Base-by-base conservation (phyloP, 2,329 filamentous ascomycete genomes). In the Cyanodermella asteris region DNA sequence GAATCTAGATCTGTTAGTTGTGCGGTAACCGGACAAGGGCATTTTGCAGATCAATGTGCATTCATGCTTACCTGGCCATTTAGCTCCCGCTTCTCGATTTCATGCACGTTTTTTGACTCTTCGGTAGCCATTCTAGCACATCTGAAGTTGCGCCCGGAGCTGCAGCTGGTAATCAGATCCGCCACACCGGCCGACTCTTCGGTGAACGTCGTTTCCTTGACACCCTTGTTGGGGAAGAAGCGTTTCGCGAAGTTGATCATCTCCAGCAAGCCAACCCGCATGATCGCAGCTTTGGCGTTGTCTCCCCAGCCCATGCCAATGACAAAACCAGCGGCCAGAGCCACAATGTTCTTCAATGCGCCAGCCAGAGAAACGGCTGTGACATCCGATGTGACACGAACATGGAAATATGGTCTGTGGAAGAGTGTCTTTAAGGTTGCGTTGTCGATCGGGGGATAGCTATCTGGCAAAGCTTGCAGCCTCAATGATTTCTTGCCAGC, bases 231-330 rank as follows among this genome's bases (percentile, higher is more conserved):
- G 11, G 69, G 67, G 46, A 94, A 97, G 58, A 94, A 97, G 39
- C 74, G 69, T 48, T 82, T 80, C 35, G 84, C 84, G 38, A 97
- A 97, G 44, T 76, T 74, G 41, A 94, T 80, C 73, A 93, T 91
- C 53, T 97, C 87, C 38, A 93, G 62, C 22, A 97, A 66, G 6
- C 87, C 87, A 12, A 94, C 74, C 20, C 87, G 76, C 80, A 97
- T 94, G 31, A 97, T 72, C 22, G 87, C 87, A n/a, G 87, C 81
- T 56, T 97, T 94, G 36, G 84, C 84, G 39, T 94, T 97, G 56
- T 94, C 82, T 42, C 87, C 87, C 84, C 87, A 97, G 36, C 84
- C 84, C 32, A 84, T 67, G 18, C 87, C 87, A 36, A 91, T 80
- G 22, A 94, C 81, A 49, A 91, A 97, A 29, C 87, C 87, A 16